Conservation (phyloP, 1,284 basidiomycete species). For the Malassezia sympodialis region DNA sequence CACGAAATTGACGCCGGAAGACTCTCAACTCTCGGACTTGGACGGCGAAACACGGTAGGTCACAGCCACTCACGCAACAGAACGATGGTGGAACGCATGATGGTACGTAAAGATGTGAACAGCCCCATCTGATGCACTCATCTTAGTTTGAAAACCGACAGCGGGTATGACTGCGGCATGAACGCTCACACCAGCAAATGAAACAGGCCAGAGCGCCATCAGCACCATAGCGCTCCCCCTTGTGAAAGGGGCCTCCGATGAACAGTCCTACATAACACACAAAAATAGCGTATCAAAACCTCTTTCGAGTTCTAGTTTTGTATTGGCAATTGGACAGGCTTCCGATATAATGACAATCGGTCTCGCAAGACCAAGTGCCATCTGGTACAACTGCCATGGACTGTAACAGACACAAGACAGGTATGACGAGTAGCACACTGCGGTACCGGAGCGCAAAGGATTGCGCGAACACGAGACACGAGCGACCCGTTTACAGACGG, state of each 20-base stretch:
- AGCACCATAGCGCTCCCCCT: not conserved
- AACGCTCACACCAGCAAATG: not conserved
- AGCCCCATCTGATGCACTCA: not conserved
- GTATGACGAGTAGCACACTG: not conserved
- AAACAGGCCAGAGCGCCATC: not conserved
- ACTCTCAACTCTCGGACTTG: slow-evolving; percentile 89
- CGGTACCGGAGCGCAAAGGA: not conserved
- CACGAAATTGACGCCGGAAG: slow-evolving; percentile 85
- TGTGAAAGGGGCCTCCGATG: too few relatives aligned
- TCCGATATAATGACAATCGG: slow-evolving; percentile 11
- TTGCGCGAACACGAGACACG: not conserved
- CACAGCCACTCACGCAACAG: slow-evolving; percentile 50
- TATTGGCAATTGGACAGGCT: slow-evolving; percentile 14
- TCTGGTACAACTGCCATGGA: slow-evolving; percentile 8
- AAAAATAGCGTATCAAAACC: slow-evolving; percentile 8
- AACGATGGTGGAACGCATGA: slow-evolving; percentile 99
- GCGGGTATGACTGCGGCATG: slow-evolving; percentile 84
- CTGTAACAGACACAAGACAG: not conserved
- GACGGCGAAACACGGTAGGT: slow-evolving; percentile 76
- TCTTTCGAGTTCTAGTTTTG: slow-evolving; percentile 14
- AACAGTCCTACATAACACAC: not conserved
- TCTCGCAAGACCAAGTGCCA: slow-evolving; percentile 5
- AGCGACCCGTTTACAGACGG: slow-evolving; percentile 58
- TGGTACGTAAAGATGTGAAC: slow-evolving; percentile 58
- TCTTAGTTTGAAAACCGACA: slow-evolving; percentile 89